A percentile compares a stretch with the other conserved stretches of the same genome.
phyloP scores from a whole-genome alignment of 768 basidiomycete species.

The Cytidiella melzeri region DNA sequence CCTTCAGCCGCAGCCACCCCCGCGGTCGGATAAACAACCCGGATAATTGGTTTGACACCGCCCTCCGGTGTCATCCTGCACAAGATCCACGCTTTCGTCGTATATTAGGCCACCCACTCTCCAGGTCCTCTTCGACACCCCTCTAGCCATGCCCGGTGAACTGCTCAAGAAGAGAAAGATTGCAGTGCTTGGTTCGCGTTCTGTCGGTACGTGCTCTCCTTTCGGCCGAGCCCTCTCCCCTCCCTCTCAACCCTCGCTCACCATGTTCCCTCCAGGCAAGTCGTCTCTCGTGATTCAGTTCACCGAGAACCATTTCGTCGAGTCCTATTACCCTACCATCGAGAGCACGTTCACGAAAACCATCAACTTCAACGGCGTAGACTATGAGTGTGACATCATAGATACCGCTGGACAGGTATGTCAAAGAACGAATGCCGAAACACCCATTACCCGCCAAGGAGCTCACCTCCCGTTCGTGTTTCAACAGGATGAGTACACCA shows the following conservation, averaged over 20 bases:
- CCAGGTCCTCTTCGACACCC: conserved; percentile 7
- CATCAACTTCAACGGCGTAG: conserved; percentile 80
- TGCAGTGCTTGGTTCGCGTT: conserved; percentile 80
- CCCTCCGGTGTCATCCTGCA: conserved; percentile 11
- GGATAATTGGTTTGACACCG: conserved; percentile 22
- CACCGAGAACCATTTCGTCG: conserved; percentile 87
- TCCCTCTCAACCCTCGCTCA: conserved; percentile 4
- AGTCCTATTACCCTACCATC: conserved; percentile 93
- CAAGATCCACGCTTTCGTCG: background rate
- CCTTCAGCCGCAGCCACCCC: conserved; percentile 11
- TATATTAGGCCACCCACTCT: conserved; percentile 10
- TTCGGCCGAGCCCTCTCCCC: conserved; percentile 12
- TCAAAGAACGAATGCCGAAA: too few relatives aligned
- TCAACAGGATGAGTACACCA: conserved; percentile 87
- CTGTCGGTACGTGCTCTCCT: conserved; percentile 73
- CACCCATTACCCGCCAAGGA: too few relatives aligned
- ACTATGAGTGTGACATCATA: conserved; percentile 96
- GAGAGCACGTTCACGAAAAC: conserved; percentile 84
- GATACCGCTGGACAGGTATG: conserved; percentile 95
- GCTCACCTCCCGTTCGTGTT: conserved; percentile 3
- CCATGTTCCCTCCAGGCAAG: conserved; percentile 56
- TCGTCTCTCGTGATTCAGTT: conserved; percentile 91
- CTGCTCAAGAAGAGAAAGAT: conserved; percentile 80
- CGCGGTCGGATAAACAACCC: conserved; percentile 23
- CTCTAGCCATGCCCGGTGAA: conserved; percentile 27